Percentiles rank a stretch among this genome's conserved stretches.
Conservation (phyloP, 129 eudicot species). For the Cynara cardunculus region DNA sequence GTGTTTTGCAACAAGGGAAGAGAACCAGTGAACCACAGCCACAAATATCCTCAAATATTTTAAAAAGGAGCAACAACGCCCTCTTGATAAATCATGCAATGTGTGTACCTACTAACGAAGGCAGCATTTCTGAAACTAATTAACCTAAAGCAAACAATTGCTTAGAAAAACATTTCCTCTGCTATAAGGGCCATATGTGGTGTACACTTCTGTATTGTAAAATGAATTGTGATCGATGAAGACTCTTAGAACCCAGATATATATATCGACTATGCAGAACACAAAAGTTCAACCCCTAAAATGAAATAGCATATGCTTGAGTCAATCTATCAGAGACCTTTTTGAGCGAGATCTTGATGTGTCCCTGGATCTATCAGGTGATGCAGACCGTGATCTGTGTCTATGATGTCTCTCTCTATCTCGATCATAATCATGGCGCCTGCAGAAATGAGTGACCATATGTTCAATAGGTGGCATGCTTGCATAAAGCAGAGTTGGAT, state of each 20-base stretch:
- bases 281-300: not conserved
- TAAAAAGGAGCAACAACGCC: no score
- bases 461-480: not conserved
- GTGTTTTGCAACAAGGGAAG: not conserved
- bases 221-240: not conserved
- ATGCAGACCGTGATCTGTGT: slow-evolving; percentile 59
- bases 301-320: not conserved
- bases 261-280: not conserved
- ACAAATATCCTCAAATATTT: not conserved
- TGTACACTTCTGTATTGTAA: not conserved
- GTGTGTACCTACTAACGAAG: not conserved
- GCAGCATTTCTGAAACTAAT: not conserved
- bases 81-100: no score
- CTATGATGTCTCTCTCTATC: slow-evolving; percentile 66
- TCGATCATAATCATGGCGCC: slow-evolving; percentile 55
- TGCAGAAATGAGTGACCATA: slow-evolving; percentile 31
- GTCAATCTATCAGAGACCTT: slow-evolving; percentile 37
- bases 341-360: slow-evolving; percentile 55
- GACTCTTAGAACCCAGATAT: not conserved
- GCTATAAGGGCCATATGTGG: not conserved
- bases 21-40: not conserved
- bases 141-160: not conserved
- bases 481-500: not conserved
- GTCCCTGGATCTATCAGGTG: slow-evolving; percentile 54
- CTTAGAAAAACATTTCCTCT: not conserved